These are phyloP conservation scores for Geopyxis carbonaria DNA, from an alignment of 495 filamentous ascomycete species.

Conservation along the genomic window DNA sequence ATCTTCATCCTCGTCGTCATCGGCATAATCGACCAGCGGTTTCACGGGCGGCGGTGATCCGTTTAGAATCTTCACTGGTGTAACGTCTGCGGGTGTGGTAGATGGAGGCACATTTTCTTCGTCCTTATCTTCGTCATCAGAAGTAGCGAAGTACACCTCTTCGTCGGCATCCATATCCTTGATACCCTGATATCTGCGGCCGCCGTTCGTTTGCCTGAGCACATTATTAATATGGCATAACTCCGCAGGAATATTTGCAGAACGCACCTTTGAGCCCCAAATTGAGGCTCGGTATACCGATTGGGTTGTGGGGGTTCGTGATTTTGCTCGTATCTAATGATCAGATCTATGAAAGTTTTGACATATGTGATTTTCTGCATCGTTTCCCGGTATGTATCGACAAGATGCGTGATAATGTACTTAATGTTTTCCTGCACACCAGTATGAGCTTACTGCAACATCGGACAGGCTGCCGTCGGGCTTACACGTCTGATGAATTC, in stretches of 20 bases:
- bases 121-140: slow-evolving; percentile 55
- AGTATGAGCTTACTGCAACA: neutral
- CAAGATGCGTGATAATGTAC: slow-evolving; percentile 63
- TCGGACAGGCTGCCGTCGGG: neutral
- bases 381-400: slow-evolving; percentile 75
- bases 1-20: slow-evolving; percentile 49
- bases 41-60: slow-evolving; percentile 42
- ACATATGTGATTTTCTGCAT: slow-evolving; percentile 66
- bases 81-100: slow-evolving; percentile 14
- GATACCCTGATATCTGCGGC: slow-evolving; percentile 51
- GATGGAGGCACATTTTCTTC: slow-evolving; percentile 18
- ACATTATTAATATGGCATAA: neutral
- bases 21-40: slow-evolving; percentile 77
- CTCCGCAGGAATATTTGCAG: neutral
- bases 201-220: slow-evolving; percentile 43
- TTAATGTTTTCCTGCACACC: slow-evolving; percentile 51
- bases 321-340: slow-evolving; percentile 59
- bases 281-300: neutral
- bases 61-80: slow-evolving; percentile 26
- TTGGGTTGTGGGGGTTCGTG: slow-evolving; percentile 16
- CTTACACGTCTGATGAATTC: slow-evolving; percentile 55
- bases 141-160: slow-evolving; percentile 87
- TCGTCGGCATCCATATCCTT: slow-evolving; percentile 74
- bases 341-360: slow-evolving; percentile 62
- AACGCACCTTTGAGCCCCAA: neutral